Conservation (phyloP, 768 basidiomycete genomes). For the Chlorophyllum brunneum region DNA sequence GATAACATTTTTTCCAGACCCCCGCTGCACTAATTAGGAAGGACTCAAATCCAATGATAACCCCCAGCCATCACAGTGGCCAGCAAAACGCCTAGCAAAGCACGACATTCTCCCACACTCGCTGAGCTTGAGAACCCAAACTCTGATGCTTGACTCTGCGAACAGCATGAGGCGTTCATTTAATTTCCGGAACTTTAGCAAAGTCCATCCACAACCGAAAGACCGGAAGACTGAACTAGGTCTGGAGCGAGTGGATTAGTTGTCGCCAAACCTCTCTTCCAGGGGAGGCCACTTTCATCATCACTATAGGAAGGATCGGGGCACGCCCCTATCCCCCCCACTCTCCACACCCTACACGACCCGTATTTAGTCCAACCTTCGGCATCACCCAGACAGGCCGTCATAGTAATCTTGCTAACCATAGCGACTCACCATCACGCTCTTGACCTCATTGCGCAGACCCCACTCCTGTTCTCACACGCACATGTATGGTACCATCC, state of each 20-base stretch:
- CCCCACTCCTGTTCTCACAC: slow-evolving; percentile 8
- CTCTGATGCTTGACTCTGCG: not conserved
- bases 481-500: slow-evolving; percentile 5
- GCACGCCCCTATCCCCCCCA: not conserved
- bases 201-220: not conserved
- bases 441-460: not conserved
- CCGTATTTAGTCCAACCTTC: not conserved
- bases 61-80: too few species aligned
- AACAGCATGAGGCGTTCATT: slow-evolving; percentile 1
- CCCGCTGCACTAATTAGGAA: too few species aligned
- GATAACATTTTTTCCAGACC: not conserved
- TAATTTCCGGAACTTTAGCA: slow-evolving; percentile 9
- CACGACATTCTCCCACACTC: slow-evolving; percentile 9
- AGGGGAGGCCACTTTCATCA: not conserved
- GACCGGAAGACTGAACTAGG: not conserved
- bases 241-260: not conserved
- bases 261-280: not conserved
- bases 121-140: not conserved
- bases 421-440: not conserved
- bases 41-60: too few species aligned
- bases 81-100: too few species aligned
- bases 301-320: not conserved
- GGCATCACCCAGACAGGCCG: slow-evolving; percentile 7
- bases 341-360: not conserved
- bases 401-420: slow-evolving; percentile 5